Evolutionary conservation across 1,284 basidiomycete genomes (phyloP), one percentile per base, ranked within the genome.

Genomic region (Rhodotorula sp.): DNA sequence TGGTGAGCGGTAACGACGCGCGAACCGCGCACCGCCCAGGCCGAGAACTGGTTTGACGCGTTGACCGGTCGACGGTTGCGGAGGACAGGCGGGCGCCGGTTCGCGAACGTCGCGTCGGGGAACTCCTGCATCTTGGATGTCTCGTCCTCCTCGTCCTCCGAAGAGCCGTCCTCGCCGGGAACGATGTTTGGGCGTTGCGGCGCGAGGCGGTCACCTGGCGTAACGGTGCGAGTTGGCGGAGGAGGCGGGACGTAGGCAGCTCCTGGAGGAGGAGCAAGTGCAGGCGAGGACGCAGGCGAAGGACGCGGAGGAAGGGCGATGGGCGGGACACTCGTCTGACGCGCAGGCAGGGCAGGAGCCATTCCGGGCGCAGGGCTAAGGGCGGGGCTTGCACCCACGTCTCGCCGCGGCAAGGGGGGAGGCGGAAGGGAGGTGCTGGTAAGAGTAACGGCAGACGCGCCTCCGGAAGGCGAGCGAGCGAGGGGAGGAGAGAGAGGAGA

Each of bases 21-120:
- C 19, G 69, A 62, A 25, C 76, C 77, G 12, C 75, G 70, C 9
- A 77, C 59, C 10, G 77, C 72, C 46, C 69, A 76, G 19, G 70
- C 64, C 37, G 69, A 64, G 57, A 77, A 72, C 17, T 64, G 58
- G n/a, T 67, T 60, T 7, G 60, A 53, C 1, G 74, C 48, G 8
- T 61, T 58, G 36, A 78, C 51, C 15, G 60, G 53, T 6, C 70
- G 48, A 37, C 82, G 81, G 2, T 83, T 82, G 4, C 79, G 77
- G 58, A 84, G 82, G 7, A 75, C 69, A 0, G 94, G 94, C 1
- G 90, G 89, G 0, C 90, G 86, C 15, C 93, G 87, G 36, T 91
- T 95, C 2, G 93, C 90, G 59, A 87, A 86, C 60, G 89, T 92
- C 17, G 88, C 85, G 80, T 96, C 93, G 0, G 94, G 93, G 66